phyloP scores from a whole-genome alignment of 2,329 filamentous ascomycete species.

The Trichoderma guizhouense region DNA sequence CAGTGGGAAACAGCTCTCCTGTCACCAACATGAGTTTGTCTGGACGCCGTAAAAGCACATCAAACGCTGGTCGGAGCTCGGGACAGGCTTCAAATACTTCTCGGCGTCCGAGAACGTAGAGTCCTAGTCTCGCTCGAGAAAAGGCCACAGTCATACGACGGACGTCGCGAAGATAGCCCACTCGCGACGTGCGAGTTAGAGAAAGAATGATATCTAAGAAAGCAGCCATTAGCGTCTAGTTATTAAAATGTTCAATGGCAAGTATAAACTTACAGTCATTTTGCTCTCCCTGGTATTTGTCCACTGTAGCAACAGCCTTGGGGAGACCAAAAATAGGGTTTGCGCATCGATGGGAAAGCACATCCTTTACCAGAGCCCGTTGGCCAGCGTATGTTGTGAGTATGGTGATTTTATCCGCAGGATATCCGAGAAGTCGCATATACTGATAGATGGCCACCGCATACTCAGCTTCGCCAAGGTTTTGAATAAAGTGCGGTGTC shows the following conservation, averaged over 20 bases:
- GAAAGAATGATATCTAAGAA: constrained; percentile 82
- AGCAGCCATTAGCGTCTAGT: constrained; percentile 23
- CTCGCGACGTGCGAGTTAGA: constrained; percentile 79
- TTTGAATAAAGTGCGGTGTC: constrained; percentile 92
- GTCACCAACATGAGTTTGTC: constrained; percentile 79
- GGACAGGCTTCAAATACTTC: constrained; percentile 85
- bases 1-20: constrained; percentile 79
- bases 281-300: constrained; percentile 98
- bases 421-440: constrained; percentile 93
- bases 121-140: constrained; percentile 82
- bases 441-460: constrained; percentile 94
- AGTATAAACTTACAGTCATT: constrained; percentile 77
- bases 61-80: constrained; percentile 84
- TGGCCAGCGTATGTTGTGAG: constrained; percentile 94
- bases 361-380: constrained; percentile 80
- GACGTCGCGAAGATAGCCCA: constrained; percentile 90
- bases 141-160: constrained; percentile 91
- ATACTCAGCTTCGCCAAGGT: constrained; percentile 95
- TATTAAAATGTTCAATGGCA: background rate
- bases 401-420: constrained; percentile 78
- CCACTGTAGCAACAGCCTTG: constrained; percentile 86
- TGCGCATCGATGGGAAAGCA: constrained; percentile 77
- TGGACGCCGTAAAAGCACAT: constrained; percentile 69
- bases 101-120: constrained; percentile 87
- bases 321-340: constrained; percentile 86